A percentile compares a stretch with the other conserved stretches of the same genome.
These are phyloP conservation scores for Rosa chinensis DNA, from an alignment of 306 rosid species.

Conservation along the genomic window DNA sequence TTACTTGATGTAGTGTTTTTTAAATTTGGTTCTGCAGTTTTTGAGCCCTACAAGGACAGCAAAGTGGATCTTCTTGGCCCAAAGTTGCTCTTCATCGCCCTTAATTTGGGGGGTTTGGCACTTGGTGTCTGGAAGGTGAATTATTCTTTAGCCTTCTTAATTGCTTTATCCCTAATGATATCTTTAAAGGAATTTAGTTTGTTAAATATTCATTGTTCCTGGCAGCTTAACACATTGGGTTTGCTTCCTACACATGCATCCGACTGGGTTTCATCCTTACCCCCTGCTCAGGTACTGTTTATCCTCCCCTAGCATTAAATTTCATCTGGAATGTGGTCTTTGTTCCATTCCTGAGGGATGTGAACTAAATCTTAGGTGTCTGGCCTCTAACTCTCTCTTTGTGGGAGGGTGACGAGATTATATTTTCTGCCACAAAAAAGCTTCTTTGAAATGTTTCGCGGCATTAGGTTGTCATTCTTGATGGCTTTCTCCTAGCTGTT, in stretches of 20 bases:
- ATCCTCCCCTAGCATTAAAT: slow-evolving; percentile 10
- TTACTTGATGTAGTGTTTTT: not conserved
- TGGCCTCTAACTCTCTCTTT: not conserved
- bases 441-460: not conserved
- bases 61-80: slow-evolving; percentile 94
- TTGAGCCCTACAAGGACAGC: slow-evolving; percentile 94
- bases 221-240: slow-evolving; percentile 93
- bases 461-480: not conserved
- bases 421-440: not conserved
- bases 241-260: slow-evolving; percentile 96
- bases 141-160: not conserved
- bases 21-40: slow-evolving; percentile 55
- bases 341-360: not conserved
- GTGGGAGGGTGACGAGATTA: not conserved
- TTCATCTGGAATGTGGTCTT: not conserved
- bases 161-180: not conserved
- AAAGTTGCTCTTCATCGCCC: slow-evolving; percentile 88
- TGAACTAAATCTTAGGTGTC: not conserved
- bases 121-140: slow-evolving; percentile 74
- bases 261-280: slow-evolving; percentile 94
- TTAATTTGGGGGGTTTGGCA: slow-evolving; percentile 88
- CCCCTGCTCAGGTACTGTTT: slow-evolving; percentile 83
- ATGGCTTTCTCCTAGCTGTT: not conserved
- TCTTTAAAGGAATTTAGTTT: not conserved
- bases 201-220: slow-evolving; percentile 3